These are phyloP conservation scores for Silybum marianum DNA, from an alignment of 129 eudicot species.

Conservation along the genomic window DNA sequence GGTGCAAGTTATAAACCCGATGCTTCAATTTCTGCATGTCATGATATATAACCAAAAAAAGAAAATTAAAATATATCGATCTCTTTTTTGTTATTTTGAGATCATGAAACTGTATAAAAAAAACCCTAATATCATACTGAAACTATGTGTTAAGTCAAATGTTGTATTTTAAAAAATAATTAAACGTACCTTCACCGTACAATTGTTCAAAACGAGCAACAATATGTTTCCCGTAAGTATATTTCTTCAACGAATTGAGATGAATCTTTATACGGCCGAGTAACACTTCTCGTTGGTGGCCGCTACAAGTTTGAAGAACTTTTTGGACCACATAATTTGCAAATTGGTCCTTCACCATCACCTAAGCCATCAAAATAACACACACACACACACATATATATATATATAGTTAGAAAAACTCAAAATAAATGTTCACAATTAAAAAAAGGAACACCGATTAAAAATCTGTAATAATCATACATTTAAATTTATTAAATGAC, in stretches of 20 bases:
- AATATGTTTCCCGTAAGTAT: conserved; percentile 83
- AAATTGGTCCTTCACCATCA: conserved; percentile 85
- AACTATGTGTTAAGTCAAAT: background rate
- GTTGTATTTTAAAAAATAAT: no score
- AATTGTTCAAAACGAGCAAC: conserved; percentile 76
- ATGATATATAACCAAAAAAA: background rate
- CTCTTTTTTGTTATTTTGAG: background rate
- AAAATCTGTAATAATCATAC: no score
- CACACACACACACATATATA: no score
- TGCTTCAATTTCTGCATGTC: conserved; percentile 39
- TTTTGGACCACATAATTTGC: conserved; percentile 87
- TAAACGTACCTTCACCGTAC: conserved; percentile 54
- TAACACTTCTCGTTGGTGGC: conserved; percentile 53
- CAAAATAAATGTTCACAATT: no score
- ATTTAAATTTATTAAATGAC: background rate
- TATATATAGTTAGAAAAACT: background rate
- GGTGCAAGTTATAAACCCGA: conserved; percentile 13
- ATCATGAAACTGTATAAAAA: background rate
- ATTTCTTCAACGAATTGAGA: conserved; percentile 70
- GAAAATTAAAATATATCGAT: background rate
- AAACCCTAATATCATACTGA: background rate
- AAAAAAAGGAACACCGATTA: no score
- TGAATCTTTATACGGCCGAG: conserved; percentile 57
- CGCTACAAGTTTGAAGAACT: conserved; percentile 57
- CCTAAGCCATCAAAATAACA: conserved; percentile 34